These are phyloP conservation scores for Sporothrix schenckii DNA, from an alignment of 2,329 filamentous ascomycete genomes.

Conservation along the genomic window DNA sequence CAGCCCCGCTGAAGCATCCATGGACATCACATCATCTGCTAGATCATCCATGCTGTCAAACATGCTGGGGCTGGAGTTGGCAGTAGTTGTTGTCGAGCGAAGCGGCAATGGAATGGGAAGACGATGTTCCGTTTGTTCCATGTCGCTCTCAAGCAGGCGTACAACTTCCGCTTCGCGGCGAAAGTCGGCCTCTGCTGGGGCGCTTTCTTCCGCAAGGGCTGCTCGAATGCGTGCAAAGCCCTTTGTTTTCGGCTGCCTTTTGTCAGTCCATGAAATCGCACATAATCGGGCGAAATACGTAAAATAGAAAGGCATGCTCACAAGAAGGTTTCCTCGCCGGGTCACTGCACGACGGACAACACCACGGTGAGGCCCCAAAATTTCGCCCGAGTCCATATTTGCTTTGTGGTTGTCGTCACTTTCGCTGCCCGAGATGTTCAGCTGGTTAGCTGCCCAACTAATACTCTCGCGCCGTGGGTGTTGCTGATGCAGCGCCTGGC, in stretches of 20 bases:
- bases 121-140: conserved; percentile 54
- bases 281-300: background rate
- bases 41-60: conserved; percentile 68
- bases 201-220: conserved; percentile 82
- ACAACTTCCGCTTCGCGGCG: conserved; percentile 93
- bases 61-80: conserved; percentile 67
- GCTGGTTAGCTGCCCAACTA: conserved; percentile 84
- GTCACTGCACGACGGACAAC: conserved; percentile 84
- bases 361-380: conserved; percentile 61
- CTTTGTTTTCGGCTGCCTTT: conserved; percentile 76
- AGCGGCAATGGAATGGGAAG: conserved; percentile 42
- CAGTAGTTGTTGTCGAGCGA: conserved; percentile 51
- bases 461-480: conserved; percentile 80
- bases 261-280: background rate
- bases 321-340: conserved; percentile 82
- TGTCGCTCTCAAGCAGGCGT: conserved; percentile 86
- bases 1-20: conserved; percentile 48
- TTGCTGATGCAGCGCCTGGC: conserved; percentile 9
- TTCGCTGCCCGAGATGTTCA: conserved; percentile 81
- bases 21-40: conserved; percentile 69
- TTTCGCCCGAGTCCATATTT: conserved; percentile 52
- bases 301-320: conserved; percentile 48
- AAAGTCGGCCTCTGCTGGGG: conserved; percentile 85
- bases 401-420: conserved; percentile 67
- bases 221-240: conserved; percentile 92